Base-by-base conservation (phyloP, 176 grass and related monocot genomes). In the Themeda triandra region DNA sequence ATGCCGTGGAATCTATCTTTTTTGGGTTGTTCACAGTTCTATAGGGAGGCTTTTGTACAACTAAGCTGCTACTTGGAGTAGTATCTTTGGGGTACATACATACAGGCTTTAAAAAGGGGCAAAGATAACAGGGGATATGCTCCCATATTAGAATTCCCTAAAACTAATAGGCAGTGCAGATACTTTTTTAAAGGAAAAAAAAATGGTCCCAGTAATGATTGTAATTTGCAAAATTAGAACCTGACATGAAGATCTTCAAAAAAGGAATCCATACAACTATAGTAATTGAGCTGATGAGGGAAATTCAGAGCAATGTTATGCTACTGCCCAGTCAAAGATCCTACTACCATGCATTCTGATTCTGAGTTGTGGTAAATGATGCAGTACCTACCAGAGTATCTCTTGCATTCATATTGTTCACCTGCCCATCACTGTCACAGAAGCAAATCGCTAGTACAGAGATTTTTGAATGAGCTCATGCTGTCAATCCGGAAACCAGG, bases 21-120 rank as follows among this genome's bases (percentile, higher is more conserved):
- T 21, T 66, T 32, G 14, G 46, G 15, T 2, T 2, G 36, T 80
- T 80, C 46, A 40, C 72, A 71, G 53, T 76, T 86, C 73, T 71
- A 77, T 28, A 85, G 40, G 54, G 83, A 62, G 36, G 40, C 64
- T 71, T 71, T 86, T 89, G 62, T 85, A 63, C 49, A 63, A 63
- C 37, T 85, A 81, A 64, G 19, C 32, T 35, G 32, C 25, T 63
- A 6, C 41, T 41, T 73, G 63, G 53, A 37, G 58, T 58, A 80
- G 45, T 71, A 77, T 71, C 75, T 78, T 78, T 76, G 73, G 65
- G 67, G 27, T 30, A 64, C 42, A 39, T n/a, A 64, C 42, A 39
- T 40, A 29, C 40, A 80, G 29, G 40, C 79, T 51, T 66, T 66
- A 28, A 41, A 40, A 40, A 18, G 33, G 1, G 21, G 1, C 49